Conservation (phyloP, 2,329 filamentous ascomycete genomes). For the Podosphaera fusca region DNA sequence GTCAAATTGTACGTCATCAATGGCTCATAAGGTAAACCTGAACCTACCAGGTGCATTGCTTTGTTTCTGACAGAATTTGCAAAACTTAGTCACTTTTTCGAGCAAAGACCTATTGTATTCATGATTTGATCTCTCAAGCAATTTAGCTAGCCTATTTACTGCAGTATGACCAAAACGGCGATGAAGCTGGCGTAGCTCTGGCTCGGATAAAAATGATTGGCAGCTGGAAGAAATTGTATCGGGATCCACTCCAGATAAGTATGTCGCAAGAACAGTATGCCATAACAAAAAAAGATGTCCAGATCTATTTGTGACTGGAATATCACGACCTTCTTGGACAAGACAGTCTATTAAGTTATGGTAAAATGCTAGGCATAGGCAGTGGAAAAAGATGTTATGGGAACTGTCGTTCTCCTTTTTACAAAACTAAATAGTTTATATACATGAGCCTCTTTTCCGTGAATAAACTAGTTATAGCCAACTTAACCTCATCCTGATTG, state of each 20-base stretch:
- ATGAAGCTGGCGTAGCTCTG: background rate
- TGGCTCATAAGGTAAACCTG: background rate
- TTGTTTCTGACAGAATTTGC: background rate
- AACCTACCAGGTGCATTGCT: background rate
- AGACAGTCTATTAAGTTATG: no score
- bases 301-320: background rate
- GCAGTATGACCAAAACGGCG: background rate
- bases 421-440: no score
- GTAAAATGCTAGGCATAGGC: no score
- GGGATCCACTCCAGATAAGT: background rate
- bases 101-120: background rate
- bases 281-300: background rate
- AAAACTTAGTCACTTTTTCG: background rate
- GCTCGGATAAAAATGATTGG: background rate
- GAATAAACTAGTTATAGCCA: no score
- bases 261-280: background rate
- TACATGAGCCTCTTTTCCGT: no score
- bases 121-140: background rate
- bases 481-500: no score
- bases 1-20: background rate
- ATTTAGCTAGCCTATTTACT: background rate
- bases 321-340: background rate
- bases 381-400: no score
- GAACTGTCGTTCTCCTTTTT: no score
- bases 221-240: background rate